These are phyloP conservation scores for Hypoxylon rickii DNA, from an alignment of 495 filamentous ascomycete genomes.

Conservation along the genomic window DNA sequence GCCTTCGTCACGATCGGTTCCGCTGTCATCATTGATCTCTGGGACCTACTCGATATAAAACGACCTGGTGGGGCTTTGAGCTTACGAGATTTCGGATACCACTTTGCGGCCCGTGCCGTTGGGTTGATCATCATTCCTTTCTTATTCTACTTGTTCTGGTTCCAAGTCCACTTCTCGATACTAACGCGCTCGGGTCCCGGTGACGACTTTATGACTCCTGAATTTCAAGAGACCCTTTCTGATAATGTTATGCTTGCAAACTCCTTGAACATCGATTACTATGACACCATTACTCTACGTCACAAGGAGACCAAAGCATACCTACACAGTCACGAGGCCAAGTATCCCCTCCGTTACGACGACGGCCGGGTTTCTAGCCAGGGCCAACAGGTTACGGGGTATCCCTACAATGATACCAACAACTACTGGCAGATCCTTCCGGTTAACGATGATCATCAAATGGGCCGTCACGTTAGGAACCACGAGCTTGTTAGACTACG, in stretches of 20 bases:
- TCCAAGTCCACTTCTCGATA: conserved; percentile 97
- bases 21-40: conserved; percentile 90
- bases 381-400: conserved; percentile 96
- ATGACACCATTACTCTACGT: conserved; percentile 81
- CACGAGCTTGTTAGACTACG: conserved; percentile 87
- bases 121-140: conserved; percentile 89
- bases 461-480: conserved; percentile 72
- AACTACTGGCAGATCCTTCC: conserved; percentile 97
- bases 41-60: conserved; percentile 90
- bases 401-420: conserved; percentile 98
- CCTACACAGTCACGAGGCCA: conserved; percentile 89
- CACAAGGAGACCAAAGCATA: conserved; percentile 98
- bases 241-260: conserved; percentile 91
- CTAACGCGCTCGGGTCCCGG: conserved; percentile 87
- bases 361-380: conserved; percentile 97
- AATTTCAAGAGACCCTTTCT: conserved; percentile 94
- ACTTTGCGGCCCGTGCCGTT: conserved; percentile 82
- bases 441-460: conserved; percentile 55
- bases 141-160: conserved; percentile 99
- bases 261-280: conserved; percentile 84
- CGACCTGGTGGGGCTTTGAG: conserved; percentile 75
- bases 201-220: conserved; percentile 98
- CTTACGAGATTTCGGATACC: conserved; percentile 80
- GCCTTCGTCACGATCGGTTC: conserved; percentile 97
- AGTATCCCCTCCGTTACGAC: conserved; percentile 92